Conservation (phyloP, 371 early-diverging fungal species). For the Mortierella sp. region DNA sequence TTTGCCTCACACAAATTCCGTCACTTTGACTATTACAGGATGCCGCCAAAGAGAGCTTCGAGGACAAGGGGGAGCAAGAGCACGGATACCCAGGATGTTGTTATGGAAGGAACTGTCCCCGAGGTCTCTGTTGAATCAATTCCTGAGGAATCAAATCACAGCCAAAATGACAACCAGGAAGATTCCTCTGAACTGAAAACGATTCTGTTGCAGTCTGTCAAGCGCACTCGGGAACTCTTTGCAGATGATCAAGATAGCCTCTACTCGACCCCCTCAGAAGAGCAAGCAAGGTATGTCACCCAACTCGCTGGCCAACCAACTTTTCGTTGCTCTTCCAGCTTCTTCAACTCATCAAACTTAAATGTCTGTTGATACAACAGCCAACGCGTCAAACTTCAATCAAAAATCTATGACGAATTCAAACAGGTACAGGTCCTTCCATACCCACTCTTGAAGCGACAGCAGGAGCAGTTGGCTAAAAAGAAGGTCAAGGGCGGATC, state of each 20-base stretch:
- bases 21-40: neutral
- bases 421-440: constrained; percentile 75
- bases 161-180: neutral
- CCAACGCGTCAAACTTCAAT: constrained; percentile 79
- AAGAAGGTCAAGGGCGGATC: constrained; percentile 51
- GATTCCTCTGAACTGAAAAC: constrained; percentile 23
- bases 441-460: constrained; percentile 67
- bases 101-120: constrained; percentile 20
- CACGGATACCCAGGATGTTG: constrained; percentile 34
- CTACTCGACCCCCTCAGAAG: constrained; percentile 60
- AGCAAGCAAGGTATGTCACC: constrained; percentile 60
- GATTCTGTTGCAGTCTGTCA: constrained; percentile 63
- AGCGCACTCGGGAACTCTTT: constrained; percentile 70
- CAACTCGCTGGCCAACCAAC: neutral
- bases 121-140: constrained; percentile 21
- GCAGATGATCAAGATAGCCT: constrained; percentile 66
- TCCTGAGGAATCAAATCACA: constrained; percentile 13
- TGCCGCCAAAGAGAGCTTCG: constrained; percentile 53
- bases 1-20: neutral
- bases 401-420: constrained; percentile 84
- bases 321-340: neutral
- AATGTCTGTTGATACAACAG: constrained; percentile 32
- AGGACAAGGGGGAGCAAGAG: constrained; percentile 25
- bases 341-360: neutral
- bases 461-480: constrained; percentile 61